Evolutionary conservation across 2,329 filamentous ascomycete genomes (phyloP), one percentile per base, ranked within the genome.

Genomic region (Parasarocladium wereldwijsianum): DNA sequence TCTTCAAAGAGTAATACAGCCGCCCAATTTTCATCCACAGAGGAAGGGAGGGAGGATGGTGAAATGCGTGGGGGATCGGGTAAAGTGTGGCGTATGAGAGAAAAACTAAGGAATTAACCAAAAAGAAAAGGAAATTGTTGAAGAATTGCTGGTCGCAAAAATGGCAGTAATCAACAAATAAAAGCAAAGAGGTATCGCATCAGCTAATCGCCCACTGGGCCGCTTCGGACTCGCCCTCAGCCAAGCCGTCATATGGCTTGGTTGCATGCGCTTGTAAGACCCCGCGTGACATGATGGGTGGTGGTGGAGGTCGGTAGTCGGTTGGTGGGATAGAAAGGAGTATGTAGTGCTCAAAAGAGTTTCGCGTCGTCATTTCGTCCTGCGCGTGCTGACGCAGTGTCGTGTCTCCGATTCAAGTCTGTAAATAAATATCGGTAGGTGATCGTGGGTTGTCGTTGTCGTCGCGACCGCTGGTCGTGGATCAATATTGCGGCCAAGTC

Each of bases 171-270:
- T 14, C 25, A 27, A 16, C 12, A 10, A 22, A 32, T 13, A 32
- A 26, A 25, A 11, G 17, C 15, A 28, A 32, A 28, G 30, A 32
- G 31, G 31, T 32, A 32, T 32, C 31, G 31, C 31, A 32, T 32
- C 31, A 32, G 31, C 31, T 18, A 32, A 20, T 27, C 24, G 24
- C n/a, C 12, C 26, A n/a, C 19, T 30, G 6, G 19, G 13, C 17
- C 8, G 12, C 24, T 26, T 16, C 28, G 11, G 11, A 14, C 14
- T 29, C 26, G 16, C n/a, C 26, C n/a, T n/a, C n/a, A n/a, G n/a
- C n/a, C n/a, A n/a, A n/a, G n/a, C n/a, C n/a, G n/a, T n/a, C n/a
- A n/a, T n/a, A n/a, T n/a, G n/a, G n/a, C n/a, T n/a, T n/a, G n/a
- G n/a, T n/a, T n/a, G n/a, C n/a, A n/a, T n/a, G n/a, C n/a, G n/a